phyloP scores from a whole-genome alignment of 1,284 basidiomycete genomes.

The Cutaneotrichosporon curvatum region DNA sequence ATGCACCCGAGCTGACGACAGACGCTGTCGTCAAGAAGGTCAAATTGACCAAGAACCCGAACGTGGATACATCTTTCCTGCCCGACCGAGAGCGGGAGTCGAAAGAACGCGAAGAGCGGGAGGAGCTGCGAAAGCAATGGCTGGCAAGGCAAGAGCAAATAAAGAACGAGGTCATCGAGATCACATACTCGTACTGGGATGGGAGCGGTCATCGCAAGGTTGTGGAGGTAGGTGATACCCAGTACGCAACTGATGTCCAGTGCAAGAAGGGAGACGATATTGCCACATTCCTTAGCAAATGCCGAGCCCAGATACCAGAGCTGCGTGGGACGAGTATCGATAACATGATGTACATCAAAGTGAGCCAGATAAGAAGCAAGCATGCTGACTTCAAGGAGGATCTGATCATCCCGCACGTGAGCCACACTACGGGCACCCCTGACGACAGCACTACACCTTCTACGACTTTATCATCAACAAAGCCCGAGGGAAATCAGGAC shows the following conservation, averaged over 20 bases:
- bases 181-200: slow-evolving; percentile 92
- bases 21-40: slow-evolving; percentile 56
- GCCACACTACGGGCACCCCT: slow-evolving; percentile 21
- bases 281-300: slow-evolving; percentile 82
- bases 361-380: slow-evolving; percentile 29
- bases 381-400: slow-evolving; percentile 60
- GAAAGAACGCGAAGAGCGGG: slow-evolving; percentile 75
- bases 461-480: slow-evolving; percentile 99
- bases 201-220: slow-evolving; percentile 93
- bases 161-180: slow-evolving; percentile 39
- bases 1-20: slow-evolving; percentile 2
- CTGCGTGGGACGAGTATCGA: slow-evolving; percentile 82
- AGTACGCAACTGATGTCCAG: slow-evolving; percentile 46
- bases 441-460: slow-evolving; percentile 81
- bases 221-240: slow-evolving; percentile 60
- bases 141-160: slow-evolving; percentile 60
- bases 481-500: slow-evolving; percentile 94
- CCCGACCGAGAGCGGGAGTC: slow-evolving; percentile 95
- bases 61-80: slow-evolving; percentile 95
- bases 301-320: slow-evolving; percentile 85
- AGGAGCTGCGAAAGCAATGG: slow-evolving; percentile 86
- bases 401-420: slow-evolving; percentile 84
- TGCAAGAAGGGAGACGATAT: slow-evolving; percentile 98
- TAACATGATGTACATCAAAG: slow-evolving; percentile 98
- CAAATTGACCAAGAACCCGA: slow-evolving; percentile 87